Base-by-base conservation (phyloP, 1,139 yeast genomes). In the Kodamaea fungicola region DNA sequence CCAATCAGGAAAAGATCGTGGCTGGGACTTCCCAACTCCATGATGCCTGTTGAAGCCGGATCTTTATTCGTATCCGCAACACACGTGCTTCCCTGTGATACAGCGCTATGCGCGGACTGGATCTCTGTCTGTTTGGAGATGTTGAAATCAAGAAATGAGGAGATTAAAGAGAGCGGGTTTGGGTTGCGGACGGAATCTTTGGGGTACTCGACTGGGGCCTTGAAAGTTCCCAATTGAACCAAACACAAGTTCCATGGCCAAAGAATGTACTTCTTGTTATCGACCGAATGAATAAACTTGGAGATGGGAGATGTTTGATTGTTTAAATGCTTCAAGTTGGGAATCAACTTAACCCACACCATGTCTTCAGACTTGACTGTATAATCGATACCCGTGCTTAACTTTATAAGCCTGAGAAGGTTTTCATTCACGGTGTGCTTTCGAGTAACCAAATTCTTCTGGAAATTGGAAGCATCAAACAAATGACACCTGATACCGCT, bases 211-310 rank as follows among this genome's bases (percentile, higher is more conserved):
- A 30, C 30, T 8, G 24, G n/a, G 8, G 29, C 28, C 29, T 44
- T 44, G 21, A 39, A 39, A 21, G 40, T 37, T 12, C 77, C 76
- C 41, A 66, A 63, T 49, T 84, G 92, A 7, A 77, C 61, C 38
- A 77, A 65, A 48, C 90, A 81, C 19, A 83, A 60, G 36, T 72
- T 74, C 56, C 83, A 62, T 0, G 94, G 94, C 94, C 94, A 84
- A 34, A 78, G 59, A 2, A 84, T 74, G 41, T 67, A 77, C 50
- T 81, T 80, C 26, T 67, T 69, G 49, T 79, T 79, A 8, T 70
- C 72, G 2, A 72, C 78, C 3, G 67, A 62, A 48, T 73, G 78
- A 32, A 77, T 59, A 42, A 57, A 83, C 26, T 71, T 67, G 8
- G 88, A 64, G 2, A 83, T 71, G n/a, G 68, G 67, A 0, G 88